These are phyloP conservation scores for Lojkania enalia DNA, from an alignment of 2,329 filamentous ascomycete genomes.

Conservation along the genomic window DNA sequence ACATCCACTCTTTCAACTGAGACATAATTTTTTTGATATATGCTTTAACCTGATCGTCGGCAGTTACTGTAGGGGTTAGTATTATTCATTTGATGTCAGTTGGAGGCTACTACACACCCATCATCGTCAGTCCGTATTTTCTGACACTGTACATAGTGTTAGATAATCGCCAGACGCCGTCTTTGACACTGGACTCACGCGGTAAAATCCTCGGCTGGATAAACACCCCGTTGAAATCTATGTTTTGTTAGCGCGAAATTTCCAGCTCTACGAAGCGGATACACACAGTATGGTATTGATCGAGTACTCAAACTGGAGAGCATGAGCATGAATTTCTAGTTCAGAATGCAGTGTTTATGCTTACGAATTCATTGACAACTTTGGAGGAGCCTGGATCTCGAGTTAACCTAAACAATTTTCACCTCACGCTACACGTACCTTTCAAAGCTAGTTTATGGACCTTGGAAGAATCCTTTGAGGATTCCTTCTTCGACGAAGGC, in stretches of 20 bases:
- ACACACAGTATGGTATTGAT: conserved; percentile 92
- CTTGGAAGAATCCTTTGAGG: conserved; percentile 87
- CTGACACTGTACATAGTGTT: conserved; percentile 66
- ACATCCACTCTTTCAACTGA: conserved; percentile 97
- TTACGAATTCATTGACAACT: conserved; percentile 93
- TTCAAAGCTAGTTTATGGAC: conserved; percentile 92
- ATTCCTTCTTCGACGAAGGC: conserved; percentile 58
- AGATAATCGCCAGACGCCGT: conserved; percentile 3
- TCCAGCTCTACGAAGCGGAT: background rate
- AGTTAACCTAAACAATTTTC: background rate
- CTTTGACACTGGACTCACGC: conserved; percentile 60
- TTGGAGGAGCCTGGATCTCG: conserved; percentile 67
- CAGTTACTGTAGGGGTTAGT: conserved; percentile 65
- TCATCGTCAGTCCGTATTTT: conserved; percentile 99
- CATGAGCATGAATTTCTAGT: conserved; percentile 16
- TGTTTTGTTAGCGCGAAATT: conserved; percentile 17
- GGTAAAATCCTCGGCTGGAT: conserved; percentile 95
- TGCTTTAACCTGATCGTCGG: conserved; percentile 96
- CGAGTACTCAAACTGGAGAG: conserved; percentile 83
- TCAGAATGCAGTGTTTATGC: conserved; percentile 44
- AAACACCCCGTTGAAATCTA: conserved; percentile 80
- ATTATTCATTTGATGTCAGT: background rate
- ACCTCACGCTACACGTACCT: conserved; percentile 57
- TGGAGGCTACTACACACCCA: conserved; percentile 56
- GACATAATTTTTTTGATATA: conserved; percentile 99